Evolutionary conservation across 108 stramenopile genomes (phyloP).

Genomic region (Fistulifera pelliculosa): DNA sequence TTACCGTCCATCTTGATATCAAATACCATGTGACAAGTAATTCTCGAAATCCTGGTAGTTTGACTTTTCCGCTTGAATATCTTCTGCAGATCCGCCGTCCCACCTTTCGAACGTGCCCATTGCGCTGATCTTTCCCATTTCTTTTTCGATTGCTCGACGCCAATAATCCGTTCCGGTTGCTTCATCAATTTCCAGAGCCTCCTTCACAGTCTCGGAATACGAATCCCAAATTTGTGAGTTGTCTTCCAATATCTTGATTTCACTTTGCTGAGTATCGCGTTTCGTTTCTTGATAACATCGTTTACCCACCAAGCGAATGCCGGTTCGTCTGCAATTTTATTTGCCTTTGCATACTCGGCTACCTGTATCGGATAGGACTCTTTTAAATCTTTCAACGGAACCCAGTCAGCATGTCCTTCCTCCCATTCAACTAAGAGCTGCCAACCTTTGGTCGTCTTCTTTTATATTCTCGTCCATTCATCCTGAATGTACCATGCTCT

Average conservation of each 20-base stretch:
- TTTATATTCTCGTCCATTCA: background rate
- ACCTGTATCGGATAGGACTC: conserved; percentile 17
- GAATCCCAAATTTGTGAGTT: conserved; percentile 40
- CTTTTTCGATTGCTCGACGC: conserved; percentile 20
- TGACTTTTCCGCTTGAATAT: background rate
- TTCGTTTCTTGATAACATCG: conserved; percentile 12
- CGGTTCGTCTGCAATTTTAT: conserved; percentile 10
- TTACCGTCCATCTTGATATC: conserved; percentile 15
- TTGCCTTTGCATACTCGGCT: conserved; percentile 17
- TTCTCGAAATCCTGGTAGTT: background rate
- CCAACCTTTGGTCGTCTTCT: conserved; percentile 44
- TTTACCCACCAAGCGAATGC: conserved; percentile 44
- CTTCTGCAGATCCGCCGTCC: too few species aligned
- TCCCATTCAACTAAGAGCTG: conserved; percentile 29
- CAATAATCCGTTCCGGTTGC: conserved; percentile 27
- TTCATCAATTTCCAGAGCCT: conserved; percentile 33
- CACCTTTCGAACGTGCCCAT: too few species aligned
- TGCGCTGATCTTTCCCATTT: conserved; percentile 9
- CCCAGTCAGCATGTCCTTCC: conserved; percentile 19
- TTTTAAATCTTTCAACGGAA: conserved; percentile 16
- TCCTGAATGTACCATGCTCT: background rate
- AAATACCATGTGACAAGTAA: conserved; percentile 30
- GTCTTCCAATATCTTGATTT: conserved; percentile 4
- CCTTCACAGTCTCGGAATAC: conserved; percentile 27
- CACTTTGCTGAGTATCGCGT: conserved; percentile 14